Evolutionary conservation across 1,284 basidiomycete genomes (phyloP).

Genomic region (Rhodotorula sp.): DNA sequence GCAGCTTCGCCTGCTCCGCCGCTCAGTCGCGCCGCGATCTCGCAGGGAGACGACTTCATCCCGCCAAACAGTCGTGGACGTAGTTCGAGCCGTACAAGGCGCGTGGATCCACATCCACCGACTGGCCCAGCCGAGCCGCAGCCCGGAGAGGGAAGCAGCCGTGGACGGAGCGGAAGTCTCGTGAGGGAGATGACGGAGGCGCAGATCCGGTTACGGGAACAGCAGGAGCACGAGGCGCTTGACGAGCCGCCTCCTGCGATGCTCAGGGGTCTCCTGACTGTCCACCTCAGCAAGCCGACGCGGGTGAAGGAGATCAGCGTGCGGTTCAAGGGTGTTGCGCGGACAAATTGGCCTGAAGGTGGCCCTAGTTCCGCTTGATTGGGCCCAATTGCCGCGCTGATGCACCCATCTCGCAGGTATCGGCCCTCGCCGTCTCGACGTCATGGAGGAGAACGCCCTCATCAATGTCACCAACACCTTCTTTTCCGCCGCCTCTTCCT

Average conservation of each 20-base stretch:
- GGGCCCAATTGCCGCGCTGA: background rate
- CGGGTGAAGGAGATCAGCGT: conserved; percentile 82
- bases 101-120: background rate
- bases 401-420: conserved; percentile 56
- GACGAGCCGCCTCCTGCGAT: conserved; percentile 66
- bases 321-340: conserved; percentile 66
- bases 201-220: conserved; percentile 7
- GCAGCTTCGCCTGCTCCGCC: conserved; percentile 50
- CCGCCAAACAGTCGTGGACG: conserved; percentile 29
- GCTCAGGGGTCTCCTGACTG: conserved; percentile 79
- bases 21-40: conserved; percentile 49
- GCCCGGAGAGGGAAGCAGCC: conserved; percentile 5
- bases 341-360: conserved; percentile 84
- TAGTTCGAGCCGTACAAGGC: conserved; percentile 20
- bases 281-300: conserved; percentile 76
- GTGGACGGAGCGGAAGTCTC: conserved; percentile 14
- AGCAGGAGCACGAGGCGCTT: conserved; percentile 25
- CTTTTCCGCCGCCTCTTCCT: conserved; percentile 58
- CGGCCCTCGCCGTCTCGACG: conserved; percentile 73
- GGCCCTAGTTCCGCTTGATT: conserved; percentile 32
- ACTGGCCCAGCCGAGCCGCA: background rate
- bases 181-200: conserved; percentile 24
- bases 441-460: conserved; percentile 74
- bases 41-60: conserved; percentile 21
- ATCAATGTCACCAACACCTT: conserved; percentile 70